Evolutionary conservation across 352 stramenopile genomes (phyloP).

Genomic region (Pythium sp.): DNA sequence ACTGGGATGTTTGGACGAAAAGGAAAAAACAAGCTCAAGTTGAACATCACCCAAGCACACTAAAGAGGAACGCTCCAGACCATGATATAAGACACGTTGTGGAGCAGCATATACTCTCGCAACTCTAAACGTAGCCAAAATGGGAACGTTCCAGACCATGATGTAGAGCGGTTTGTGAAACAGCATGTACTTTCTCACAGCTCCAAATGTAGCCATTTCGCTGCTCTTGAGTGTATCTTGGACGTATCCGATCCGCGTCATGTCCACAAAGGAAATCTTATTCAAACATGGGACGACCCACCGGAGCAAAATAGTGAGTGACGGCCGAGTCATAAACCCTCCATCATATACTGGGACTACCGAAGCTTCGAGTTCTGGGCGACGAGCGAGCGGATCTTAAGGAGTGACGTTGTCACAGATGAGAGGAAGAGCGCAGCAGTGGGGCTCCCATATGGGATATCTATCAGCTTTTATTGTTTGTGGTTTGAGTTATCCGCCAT

Average conservation of each 20-base stretch:
- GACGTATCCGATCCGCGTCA: not conserved
- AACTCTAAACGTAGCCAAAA: conserved; percentile 1
- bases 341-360: not conserved
- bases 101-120: not conserved
- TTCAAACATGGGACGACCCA: not conserved
- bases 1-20: no score
- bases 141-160: not conserved
- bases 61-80: not conserved
- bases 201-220: conserved; percentile 6
- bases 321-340: not conserved
- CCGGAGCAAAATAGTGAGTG: not conserved
- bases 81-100: not conserved
- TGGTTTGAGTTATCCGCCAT: not conserved
- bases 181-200: not conserved
- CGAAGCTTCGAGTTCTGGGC: not conserved
- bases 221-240: not conserved
- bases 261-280: not conserved
- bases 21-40: not conserved
- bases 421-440: not conserved
- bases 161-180: not conserved
- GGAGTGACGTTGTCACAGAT: not conserved
- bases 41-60: conserved; percentile 5
- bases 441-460: no score
- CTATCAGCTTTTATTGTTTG: not conserved
- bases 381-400: not conserved